Conservation (phyloP, 2,329 filamentous ascomycete genomes). For the Colletotrichum chrysophilum region DNA sequence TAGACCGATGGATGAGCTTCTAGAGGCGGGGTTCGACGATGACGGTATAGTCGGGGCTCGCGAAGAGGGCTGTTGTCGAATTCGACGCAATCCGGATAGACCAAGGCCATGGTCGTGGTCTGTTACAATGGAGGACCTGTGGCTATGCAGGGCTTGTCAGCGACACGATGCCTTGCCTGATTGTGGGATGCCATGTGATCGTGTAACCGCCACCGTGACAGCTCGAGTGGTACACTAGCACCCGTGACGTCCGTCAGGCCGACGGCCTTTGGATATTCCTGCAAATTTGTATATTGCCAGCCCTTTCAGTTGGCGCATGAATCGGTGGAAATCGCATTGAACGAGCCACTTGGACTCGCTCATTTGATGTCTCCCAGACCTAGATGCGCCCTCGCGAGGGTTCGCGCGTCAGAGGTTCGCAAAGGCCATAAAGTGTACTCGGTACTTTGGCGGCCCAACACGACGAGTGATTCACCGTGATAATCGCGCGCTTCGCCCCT, state of each 20-base stretch:
- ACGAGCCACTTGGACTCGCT: background rate
- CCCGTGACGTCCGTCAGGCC: conserved; percentile 11
- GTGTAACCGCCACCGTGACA: conserved; percentile 11
- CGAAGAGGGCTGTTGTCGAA: conserved; percentile 81
- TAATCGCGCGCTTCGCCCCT: background rate
- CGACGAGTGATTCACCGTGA: background rate
- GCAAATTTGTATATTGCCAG: background rate
- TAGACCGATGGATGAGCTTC: conserved; percentile 61
- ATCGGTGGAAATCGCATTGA: background rate
- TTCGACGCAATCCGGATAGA: conserved; percentile 86
- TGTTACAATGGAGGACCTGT: conserved; percentile 79
- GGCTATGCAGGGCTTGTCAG: conserved; percentile 15
- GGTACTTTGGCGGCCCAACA: background rate
- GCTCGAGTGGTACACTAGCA: conserved; percentile 2
- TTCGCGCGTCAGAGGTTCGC: background rate
- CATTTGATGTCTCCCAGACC: background rate
- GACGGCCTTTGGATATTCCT: background rate
- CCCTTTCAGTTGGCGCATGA: background rate
- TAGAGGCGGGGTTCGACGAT: conserved; percentile 66
- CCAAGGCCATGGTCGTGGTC: conserved; percentile 90
- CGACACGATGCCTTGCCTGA: background rate
- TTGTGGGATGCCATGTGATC: conserved; percentile 18
- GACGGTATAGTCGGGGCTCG: conserved; percentile 70
- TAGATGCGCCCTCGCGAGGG: background rate
- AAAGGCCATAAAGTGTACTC: background rate